Base-by-base conservation (phyloP, 441 rosid genomes). In the Eutrema salsugineum region DNA sequence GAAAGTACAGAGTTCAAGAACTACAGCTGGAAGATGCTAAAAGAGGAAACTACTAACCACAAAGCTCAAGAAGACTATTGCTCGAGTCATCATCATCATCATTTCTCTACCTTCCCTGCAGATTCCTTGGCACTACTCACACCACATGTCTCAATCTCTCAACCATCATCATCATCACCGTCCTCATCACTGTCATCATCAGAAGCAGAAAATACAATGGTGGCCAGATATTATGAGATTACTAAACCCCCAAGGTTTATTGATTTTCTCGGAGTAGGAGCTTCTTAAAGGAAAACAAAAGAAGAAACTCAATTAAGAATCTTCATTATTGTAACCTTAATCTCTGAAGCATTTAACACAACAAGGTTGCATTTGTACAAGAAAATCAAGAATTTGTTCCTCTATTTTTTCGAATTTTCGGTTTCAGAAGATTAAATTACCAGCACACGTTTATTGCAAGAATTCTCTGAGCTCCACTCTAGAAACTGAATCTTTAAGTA, bases 251-350 rank as follows among this genome's bases (percentile, higher is more conserved):
- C 68, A 6, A 50, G 36, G 47, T 66, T 66, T 35, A 66, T 74
- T 0, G 78, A 74, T 53, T 74, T 74, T 50, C 78, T 74, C 5
- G 78, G 78, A 9, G 73, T 74, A 32, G 68, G 73, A 66, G 51
- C 62, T 51, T 16, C 56, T 58, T 38, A 50, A 60, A 48, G 46
- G 17, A 17, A 32, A 39, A 12, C n/a, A n/a, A 36, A 16, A 2
- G 8, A 33, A 33, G 32, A 43, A 58, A 57, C 14, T 46, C 20
- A 19, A 43, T 64, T 10, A 48, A 19, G 36, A 73, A 60, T 20
- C n/a, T 66, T 60, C 30, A 14, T 67, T 59, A 59, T 19, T 56
- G 65, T 64, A 63, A 61, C 57, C 67, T 67, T 33, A 49, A 54
- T 16, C 59, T 54, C 11, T 48, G 33, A 57, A 56, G 15, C 77